phyloP scores from a whole-genome alignment of 1,284 basidiomycete species.

The Vanrija humicola region DNA sequence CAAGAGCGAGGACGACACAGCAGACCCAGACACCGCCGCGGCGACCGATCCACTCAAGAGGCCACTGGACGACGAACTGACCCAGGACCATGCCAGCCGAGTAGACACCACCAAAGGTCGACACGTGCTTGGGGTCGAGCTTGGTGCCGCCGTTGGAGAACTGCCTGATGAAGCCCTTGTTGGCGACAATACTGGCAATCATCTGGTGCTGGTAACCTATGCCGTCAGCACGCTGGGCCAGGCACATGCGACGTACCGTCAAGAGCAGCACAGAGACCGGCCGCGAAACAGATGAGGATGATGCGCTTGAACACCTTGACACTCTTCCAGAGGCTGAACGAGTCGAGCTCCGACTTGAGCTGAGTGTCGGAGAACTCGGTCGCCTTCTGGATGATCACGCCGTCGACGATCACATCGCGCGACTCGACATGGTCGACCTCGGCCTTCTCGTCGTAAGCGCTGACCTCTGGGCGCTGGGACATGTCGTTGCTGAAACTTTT shows the following conservation, averaged over 20 bases:
- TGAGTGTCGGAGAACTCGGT: too few species aligned
- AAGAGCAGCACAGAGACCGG: slow-evolving; percentile 11
- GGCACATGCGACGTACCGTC: slow-evolving; percentile 12
- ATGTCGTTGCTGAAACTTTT: too few species aligned
- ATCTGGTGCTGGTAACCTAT: slow-evolving; percentile 25
- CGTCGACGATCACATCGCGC: too few species aligned
- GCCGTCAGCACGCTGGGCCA: background rate
- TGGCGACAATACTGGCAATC: slow-evolving; percentile 25
- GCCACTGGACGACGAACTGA: slow-evolving; percentile 26
- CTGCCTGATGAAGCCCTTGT: slow-evolving; percentile 27
- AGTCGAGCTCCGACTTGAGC: too few species aligned
- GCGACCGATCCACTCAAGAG: slow-evolving; percentile 25
- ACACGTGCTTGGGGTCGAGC: slow-evolving; percentile 20
- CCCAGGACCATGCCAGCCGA: slow-evolving; percentile 8
- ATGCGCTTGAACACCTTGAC: background rate
- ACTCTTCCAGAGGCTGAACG: too few species aligned
- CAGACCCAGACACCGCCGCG: slow-evolving; percentile 23
- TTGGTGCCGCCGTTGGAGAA: slow-evolving; percentile 10
- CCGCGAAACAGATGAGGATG: slow-evolving; percentile 6
- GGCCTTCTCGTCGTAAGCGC: too few species aligned
- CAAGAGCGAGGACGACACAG: slow-evolving; percentile 22
- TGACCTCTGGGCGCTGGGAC: too few species aligned
- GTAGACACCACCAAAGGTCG: slow-evolving; percentile 29
- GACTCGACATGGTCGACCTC: too few species aligned
- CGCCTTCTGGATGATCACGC: too few species aligned